Conservation (phyloP, 179 eudicot genomes). For the Camellia oleifera region DNA sequence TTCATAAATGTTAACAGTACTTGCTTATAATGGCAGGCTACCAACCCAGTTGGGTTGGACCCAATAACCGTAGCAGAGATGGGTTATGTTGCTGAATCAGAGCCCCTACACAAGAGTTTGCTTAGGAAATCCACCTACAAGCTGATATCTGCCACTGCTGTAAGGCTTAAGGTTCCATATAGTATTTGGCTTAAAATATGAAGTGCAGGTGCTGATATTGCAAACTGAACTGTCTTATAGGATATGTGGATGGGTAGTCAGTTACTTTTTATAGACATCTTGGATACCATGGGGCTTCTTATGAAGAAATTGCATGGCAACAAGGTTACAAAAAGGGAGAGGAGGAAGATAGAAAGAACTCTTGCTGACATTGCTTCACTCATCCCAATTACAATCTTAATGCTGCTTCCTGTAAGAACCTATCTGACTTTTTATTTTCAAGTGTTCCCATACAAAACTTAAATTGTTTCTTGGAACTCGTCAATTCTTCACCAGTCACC, state of each 20-base stretch:
- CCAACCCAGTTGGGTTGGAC: conserved; percentile 16
- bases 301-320: conserved; percentile 36
- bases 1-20: not conserved
- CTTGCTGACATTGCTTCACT: conserved; percentile 37
- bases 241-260: conserved; percentile 50
- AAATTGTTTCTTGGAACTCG: not conserved
- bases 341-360: conserved; percentile 38
- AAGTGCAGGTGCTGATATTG: conserved; percentile 5
- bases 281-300: conserved; percentile 21
- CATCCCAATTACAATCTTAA: conserved; percentile 40
- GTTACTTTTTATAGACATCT: conserved; percentile 34
- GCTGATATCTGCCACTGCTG: conserved; percentile 35
- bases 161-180: conserved; percentile 19
- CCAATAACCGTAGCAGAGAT: conserved; percentile 11
- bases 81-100: conserved; percentile 12
- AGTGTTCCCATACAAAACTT: not conserved
- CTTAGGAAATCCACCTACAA: conserved; percentile 27
- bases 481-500: not conserved
- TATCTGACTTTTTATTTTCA: not conserved
- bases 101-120: conserved; percentile 18
- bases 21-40: conserved; percentile 25
- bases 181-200: not conserved
- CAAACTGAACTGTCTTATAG: conserved; percentile 18
- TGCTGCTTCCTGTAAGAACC: conserved; percentile 47
- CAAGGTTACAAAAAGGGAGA: conserved; percentile 37